These are phyloP conservation scores for Cordyceps cateniannulata DNA, from an alignment of 2,329 filamentous ascomycete species.

Conservation along the genomic window DNA sequence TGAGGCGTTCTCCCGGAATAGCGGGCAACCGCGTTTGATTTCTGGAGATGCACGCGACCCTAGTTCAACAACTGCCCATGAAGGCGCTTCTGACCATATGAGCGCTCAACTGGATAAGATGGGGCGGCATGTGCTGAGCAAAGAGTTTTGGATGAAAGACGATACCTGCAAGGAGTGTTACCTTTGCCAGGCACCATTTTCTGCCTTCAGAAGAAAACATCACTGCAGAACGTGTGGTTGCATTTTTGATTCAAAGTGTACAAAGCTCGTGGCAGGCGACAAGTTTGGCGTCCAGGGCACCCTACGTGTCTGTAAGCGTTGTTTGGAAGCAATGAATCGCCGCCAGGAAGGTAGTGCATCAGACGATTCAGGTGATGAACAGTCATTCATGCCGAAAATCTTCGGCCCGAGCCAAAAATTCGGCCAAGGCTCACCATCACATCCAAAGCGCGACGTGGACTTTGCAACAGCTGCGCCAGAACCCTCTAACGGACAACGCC, in stretches of 20 bases:
- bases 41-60: constrained; percentile 46
- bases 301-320: constrained; percentile 86
- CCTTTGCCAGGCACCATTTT: constrained; percentile 81
- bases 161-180: constrained; percentile 98
- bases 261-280: constrained; percentile 78
- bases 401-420: constrained; percentile 50
- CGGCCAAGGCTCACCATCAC: constrained; percentile 29
- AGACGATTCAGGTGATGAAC: constrained; percentile 79
- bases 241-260: constrained; percentile 97
- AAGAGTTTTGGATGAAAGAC: constrained; percentile 99
- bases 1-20: constrained; percentile 46
- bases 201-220: constrained; percentile 90
- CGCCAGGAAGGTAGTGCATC: constrained; percentile 82
- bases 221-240: constrained; percentile 96
- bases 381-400: constrained; percentile 59
- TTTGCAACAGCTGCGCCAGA: constrained; percentile 27
- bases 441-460: constrained; percentile 29
- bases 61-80: constrained; percentile 46
- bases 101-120: constrained; percentile 62
- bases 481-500: constrained; percentile 41
- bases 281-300: constrained; percentile 81
- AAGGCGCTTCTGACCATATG: constrained; percentile 52
- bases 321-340: constrained; percentile 83
- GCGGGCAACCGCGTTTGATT: constrained; percentile 36
- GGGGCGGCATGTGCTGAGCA: constrained; percentile 80